Percentiles rank a stretch among this genome's conserved stretches.
Evolutionary conservation across 176 grass and related monocot genomes (phyloP).

Genomic region (Hordeum marinum): DNA sequence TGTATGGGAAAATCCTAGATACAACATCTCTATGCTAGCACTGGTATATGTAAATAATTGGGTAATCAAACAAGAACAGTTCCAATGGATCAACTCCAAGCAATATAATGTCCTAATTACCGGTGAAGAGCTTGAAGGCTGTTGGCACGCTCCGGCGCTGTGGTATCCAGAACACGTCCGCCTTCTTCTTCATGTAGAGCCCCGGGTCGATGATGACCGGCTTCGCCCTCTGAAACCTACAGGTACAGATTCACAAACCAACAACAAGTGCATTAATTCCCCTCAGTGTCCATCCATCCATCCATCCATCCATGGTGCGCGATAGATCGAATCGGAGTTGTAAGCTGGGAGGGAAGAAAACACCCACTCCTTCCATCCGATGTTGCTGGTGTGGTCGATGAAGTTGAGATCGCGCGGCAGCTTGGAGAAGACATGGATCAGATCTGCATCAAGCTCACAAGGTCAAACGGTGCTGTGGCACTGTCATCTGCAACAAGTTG

Average conservation of each 20-base stretch:
- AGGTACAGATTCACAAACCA: not conserved
- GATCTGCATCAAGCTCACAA: constrained; percentile 37
- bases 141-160: constrained; percentile 56
- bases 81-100: not conserved
- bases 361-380: constrained; percentile 56
- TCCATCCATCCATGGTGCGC: not conserved
- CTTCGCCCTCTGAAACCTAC: constrained; percentile 58
- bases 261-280: not conserved
- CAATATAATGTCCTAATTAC: not conserved
- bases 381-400: constrained; percentile 61
- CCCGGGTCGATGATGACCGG: constrained; percentile 69
- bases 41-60: not conserved
- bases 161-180: constrained; percentile 55
- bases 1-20: not conserved
- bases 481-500: too few species aligned
- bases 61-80: not conserved
- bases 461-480: not conserved
- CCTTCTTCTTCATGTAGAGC: constrained; percentile 62
- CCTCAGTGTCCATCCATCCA: not conserved
- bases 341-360: not conserved
- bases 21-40: not conserved
- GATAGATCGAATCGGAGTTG: not conserved
- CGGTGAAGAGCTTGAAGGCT: constrained; percentile 70
- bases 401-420: constrained; percentile 62
- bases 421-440: constrained; percentile 56